These are phyloP conservation scores for Aureobasidium sp. DNA, from an alignment of 2,329 filamentous ascomycete genomes.

Conservation along the genomic window DNA sequence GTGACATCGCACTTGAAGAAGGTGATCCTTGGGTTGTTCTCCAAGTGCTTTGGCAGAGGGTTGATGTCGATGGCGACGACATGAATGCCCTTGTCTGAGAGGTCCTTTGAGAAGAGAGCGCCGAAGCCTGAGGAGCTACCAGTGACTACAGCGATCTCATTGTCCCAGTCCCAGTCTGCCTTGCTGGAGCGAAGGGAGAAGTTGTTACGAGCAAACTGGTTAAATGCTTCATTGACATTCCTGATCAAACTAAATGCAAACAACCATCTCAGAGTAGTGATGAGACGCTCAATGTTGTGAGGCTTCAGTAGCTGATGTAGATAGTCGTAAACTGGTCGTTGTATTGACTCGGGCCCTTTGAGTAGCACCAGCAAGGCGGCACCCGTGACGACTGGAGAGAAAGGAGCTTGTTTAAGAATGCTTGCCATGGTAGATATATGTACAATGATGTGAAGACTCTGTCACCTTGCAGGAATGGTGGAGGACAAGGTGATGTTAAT, in stretches of 20 bases:
- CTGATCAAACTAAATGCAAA: conserved; percentile 26
- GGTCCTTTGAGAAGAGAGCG: conserved; percentile 27
- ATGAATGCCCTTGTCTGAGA: conserved; percentile 29
- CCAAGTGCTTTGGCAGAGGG: conserved; percentile 26
- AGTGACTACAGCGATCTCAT: conserved; percentile 31
- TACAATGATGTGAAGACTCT: background rate
- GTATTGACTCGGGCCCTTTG: conserved; percentile 22
- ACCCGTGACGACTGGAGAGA: conserved; percentile 17
- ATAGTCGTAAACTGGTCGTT: conserved; percentile 23
- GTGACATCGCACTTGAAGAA: conserved; percentile 43
- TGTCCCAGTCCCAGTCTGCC: conserved; percentile 28
- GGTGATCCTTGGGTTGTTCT: conserved; percentile 26
- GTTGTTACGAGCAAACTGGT: conserved; percentile 27
- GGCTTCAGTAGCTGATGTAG: conserved; percentile 23
- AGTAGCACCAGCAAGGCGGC: conserved; percentile 20
- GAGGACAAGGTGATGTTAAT: background rate
- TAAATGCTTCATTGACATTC: conserved; percentile 23
- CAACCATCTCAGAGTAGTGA: conserved; percentile 25
- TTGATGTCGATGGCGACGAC: conserved; percentile 33
- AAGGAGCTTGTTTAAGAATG: conserved; percentile 17
- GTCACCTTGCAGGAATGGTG: background rate
- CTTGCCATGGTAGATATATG: conserved; percentile 21
- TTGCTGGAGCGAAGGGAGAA: conserved; percentile 31
- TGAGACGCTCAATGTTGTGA: conserved; percentile 21
- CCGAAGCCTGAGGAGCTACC: conserved; percentile 33